Base-by-base conservation (phyloP, 208 protist genomes). In the Crithidia fasciculata region DNA sequence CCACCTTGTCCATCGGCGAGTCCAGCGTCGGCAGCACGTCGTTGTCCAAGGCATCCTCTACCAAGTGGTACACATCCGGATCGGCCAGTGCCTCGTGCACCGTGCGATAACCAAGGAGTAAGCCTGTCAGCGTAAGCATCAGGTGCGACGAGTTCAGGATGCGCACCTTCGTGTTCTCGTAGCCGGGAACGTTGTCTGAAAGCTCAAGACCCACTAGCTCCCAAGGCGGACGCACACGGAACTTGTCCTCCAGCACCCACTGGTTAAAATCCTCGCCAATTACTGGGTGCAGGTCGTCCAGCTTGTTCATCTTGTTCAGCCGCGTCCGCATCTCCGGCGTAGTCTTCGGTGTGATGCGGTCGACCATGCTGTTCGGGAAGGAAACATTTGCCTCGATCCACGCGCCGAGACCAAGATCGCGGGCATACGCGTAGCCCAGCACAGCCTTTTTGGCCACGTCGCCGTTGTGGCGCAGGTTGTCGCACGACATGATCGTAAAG, bases 201-300 rank as follows among this genome's bases (percentile, higher is more conserved):
- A 81, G 65, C 67, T 81, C 74, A 49, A 65, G 57, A n/a, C 74
- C 80, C 9, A 84, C 80, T 9, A 62, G 61, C 62, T 81, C 80
- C 72, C 80, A 84, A 60, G 59, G 56, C 8, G 80, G 80, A 58
- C 80, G 80, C 3, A n/a, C 45, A 40, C 58, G 39, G 65, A 84
- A 84, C 69, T 80, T 79, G 70, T 82, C 69, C 69, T 84, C 73
- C 6, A 85, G n/a, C n/a, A 83, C 83, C 79, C 83, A 82, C 73
- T 88, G 83, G 39, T 72, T 64, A 65, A 88, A 88, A 63, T 80
- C 69, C 79, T 81, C 80, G 41, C 74, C 80, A 40, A 81, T 76
- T 58, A 85, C 80, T 0, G 80, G 80, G 53, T 78, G 69, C 65
- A 68, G 40, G 52, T 85, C 75, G 15, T 74, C 53, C 18, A 72